These are phyloP conservation scores for Clonostachys chloroleuca DNA, from an alignment of 2,329 filamentous ascomycete genomes.

Conservation along the genomic window DNA sequence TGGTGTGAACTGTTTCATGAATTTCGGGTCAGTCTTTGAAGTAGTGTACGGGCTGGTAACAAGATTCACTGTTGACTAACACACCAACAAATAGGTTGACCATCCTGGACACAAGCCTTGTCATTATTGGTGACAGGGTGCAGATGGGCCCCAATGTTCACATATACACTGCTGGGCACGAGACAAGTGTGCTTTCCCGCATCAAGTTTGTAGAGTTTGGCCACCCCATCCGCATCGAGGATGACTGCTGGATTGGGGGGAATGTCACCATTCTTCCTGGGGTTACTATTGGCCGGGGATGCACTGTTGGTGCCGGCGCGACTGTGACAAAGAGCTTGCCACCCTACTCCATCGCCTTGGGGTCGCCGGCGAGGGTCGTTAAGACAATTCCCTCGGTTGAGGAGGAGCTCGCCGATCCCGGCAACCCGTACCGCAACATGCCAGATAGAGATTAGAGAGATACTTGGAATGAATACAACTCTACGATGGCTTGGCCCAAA, in stretches of 20 bases:
- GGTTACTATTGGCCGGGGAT: constrained; percentile 46
- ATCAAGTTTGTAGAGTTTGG: constrained; percentile 42
- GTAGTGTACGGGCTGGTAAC: too few relatives aligned
- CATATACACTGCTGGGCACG: constrained; percentile 69
- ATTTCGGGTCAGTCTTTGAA: constrained; percentile 28
- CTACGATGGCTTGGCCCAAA: too few relatives aligned
- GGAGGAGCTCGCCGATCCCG: constrained; percentile 15
- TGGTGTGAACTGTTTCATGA: constrained; percentile 54
- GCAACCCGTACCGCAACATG: constrained; percentile 16
- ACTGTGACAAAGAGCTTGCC: constrained; percentile 45
- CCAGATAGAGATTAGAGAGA: constrained; percentile 4
- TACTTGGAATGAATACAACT: too few relatives aligned
- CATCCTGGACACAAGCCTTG: constrained; percentile 67
- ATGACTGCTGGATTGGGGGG: constrained; percentile 52
- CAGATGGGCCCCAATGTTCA: constrained; percentile 68
- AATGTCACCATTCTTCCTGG: constrained; percentile 44
- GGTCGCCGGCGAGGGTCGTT: constrained; percentile 40
- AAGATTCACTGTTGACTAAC: too few relatives aligned
- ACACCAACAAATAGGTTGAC: constrained; percentile 25
- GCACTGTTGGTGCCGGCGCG: constrained; percentile 44
- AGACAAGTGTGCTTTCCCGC: constrained; percentile 52
- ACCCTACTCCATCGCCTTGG: constrained; percentile 40
- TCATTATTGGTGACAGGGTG: constrained; percentile 66
- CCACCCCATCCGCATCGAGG: constrained; percentile 37
- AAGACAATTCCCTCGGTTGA: constrained; percentile 33